Evolutionary conservation across 768 basidiomycete genomes (phyloP), one percentile per base, ranked within the genome.

Genomic region (Tulasnella sp.): DNA sequence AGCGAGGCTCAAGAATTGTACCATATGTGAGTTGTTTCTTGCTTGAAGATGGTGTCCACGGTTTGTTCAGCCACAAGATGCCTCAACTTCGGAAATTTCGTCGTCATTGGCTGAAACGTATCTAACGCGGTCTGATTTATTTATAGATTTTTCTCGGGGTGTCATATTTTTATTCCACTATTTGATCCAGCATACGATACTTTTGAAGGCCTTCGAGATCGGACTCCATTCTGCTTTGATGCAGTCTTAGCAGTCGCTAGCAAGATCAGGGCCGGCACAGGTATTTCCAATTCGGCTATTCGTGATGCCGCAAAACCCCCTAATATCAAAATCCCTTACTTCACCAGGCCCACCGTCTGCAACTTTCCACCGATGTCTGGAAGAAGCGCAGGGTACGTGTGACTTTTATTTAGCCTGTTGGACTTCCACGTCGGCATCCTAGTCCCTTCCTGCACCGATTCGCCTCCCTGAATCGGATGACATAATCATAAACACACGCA

Each of bases 221-320:
- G 92, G 58, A 86, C 85, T 4, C 92, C 92, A 4, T 96, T 90
- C 83, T 91, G 89, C 47, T 91, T 91, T 65, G 87, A 93, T 66
- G 83, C 89, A 54, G 81, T 96, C 61, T 73, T 96, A 45, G 88
- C 91, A 39, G 81, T 95, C 43, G 91, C 90, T 43, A 79, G 83
- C 49, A 92, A 90, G 67, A 89, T 96, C 61, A 76, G 87, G 61
- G 84, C 85, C 57, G 91, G 90, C 20, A 89, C 83, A 60, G 85
- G 87, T 50, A 7, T 43, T 15, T 39, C 34, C 12, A 35, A 12
- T 16, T 35, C 12, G 34, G 34, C 34, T 12, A 16, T 12, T 35
- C 34, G 16, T 35, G 16, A 12, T 16, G 16, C 16, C 34, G 16
- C 16, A 22, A 39, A 39, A 15, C 35, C 12, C 19, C 29, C 31